phyloP scores from a whole-genome alignment of 441 rosid species.

The Corymbia citriodora region DNA sequence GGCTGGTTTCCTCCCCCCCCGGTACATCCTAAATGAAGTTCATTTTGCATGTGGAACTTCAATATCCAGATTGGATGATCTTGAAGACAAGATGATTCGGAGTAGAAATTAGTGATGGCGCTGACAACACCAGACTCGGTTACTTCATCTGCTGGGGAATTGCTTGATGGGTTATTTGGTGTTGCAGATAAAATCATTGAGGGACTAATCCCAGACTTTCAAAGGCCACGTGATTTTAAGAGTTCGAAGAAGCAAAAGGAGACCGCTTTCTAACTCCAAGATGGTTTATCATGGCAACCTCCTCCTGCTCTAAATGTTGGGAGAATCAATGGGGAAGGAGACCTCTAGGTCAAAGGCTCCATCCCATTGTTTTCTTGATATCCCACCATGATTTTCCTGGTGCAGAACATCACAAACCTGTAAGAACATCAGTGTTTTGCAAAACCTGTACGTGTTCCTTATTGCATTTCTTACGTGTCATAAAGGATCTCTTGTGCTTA shows the following conservation, averaged over 20 bases:
- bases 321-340: neutral
- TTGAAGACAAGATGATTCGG: fast-evolving
- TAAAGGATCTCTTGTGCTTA: neutral
- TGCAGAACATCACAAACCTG: neutral
- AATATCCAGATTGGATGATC: neutral
- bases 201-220: neutral
- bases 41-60: neutral
- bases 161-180: neutral
- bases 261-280: neutral
- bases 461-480: neutral
- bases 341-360: neutral
- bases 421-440: neutral
- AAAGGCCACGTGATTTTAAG: fast-evolving
- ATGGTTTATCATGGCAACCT: neutral
- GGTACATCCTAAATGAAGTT: neutral
- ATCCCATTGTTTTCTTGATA: neutral
- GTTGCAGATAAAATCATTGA: fast-evolving
- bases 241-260: neutral
- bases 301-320: neutral
- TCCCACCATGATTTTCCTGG: neutral
- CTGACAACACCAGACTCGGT: fast-evolving
- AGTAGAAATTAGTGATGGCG: neutral
- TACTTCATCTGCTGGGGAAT: neutral
- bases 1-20: neutral
- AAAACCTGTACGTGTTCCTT: neutral